A percentile compares a stretch with the other conserved stretches of the same genome.
Conservation (phyloP, 2,329 filamentous ascomycete genomes). For the Domatiomyces globalis region DNA sequence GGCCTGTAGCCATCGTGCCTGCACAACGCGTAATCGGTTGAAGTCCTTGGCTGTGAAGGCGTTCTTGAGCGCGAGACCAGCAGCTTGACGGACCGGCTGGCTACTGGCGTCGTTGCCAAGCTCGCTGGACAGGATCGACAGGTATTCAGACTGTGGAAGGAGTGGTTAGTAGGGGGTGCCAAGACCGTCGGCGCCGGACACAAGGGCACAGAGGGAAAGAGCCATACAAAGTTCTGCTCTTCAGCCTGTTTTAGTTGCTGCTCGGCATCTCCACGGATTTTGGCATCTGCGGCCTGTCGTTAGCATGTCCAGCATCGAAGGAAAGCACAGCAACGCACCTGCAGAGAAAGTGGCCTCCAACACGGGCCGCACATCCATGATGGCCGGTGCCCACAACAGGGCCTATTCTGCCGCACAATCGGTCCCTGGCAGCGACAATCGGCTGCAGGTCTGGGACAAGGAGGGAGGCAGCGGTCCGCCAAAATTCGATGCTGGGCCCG, state of each 20-base stretch:
- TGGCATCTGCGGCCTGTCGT: conserved; percentile 53
- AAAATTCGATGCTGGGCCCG: not conserved
- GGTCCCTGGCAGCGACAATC: not conserved
- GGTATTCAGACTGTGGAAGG: conserved; percentile 62
- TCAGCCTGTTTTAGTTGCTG: conserved; percentile 86
- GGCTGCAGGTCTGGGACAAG: not conserved
- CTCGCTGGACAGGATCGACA: conserved; percentile 81
- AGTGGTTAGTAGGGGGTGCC: not conserved
- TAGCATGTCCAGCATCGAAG: conserved; percentile 21
- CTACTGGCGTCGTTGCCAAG: conserved; percentile 79
- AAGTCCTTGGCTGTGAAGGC: conserved; percentile 90
- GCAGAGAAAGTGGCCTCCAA: conserved; percentile 91
- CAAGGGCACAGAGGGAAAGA: no score
- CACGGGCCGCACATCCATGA: conserved; percentile 96
- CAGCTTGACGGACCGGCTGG: conserved; percentile 77
- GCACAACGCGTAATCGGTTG: conserved; percentile 71
- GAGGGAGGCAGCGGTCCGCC: not conserved
- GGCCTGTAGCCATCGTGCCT: conserved; percentile 81
- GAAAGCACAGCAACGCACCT: conserved; percentile 44
- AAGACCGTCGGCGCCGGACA: not conserved
- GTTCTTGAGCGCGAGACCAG: conserved; percentile 95
- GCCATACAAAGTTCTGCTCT: conserved; percentile 83
- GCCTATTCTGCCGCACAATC: not conserved
- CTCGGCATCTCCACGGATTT: conserved; percentile 79
- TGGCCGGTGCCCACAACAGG: conserved; percentile 22